A percentile compares a stretch with the other conserved stretches of the same genome.
Evolutionary conservation across 2,329 filamentous ascomycete genomes (phyloP).

Genomic region (Neonectria hederae): DNA sequence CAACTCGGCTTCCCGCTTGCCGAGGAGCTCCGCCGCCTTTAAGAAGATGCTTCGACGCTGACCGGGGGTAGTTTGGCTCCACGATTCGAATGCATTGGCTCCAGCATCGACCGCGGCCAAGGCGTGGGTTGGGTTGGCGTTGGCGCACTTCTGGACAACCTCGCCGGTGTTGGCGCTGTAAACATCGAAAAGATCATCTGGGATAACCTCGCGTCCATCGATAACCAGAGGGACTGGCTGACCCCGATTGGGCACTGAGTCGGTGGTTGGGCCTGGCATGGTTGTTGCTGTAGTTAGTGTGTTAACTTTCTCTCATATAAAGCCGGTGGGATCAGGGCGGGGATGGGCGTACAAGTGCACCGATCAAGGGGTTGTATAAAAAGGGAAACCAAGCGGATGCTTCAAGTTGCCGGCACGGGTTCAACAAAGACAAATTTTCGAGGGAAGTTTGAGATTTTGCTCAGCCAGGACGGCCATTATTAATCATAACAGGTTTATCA

Average conservation of each 20-base stretch:
- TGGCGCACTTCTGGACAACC: conserved; percentile 62
- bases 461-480: background rate
- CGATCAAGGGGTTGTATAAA: background rate
- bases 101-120: conserved; percentile 60
- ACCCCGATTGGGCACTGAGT: background rate
- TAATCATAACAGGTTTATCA: background rate
- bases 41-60: conserved; percentile 69
- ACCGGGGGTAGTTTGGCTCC: conserved; percentile 67
- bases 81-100: conserved; percentile 68
- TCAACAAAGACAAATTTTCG: background rate
- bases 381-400: background rate
- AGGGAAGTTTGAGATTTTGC: background rate
- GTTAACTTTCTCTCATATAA: background rate
- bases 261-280: background rate
- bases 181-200: conserved; percentile 63
- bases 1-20: conserved; percentile 62
- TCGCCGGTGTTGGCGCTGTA: conserved; percentile 62
- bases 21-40: conserved; percentile 68
- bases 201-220: conserved; percentile 55
- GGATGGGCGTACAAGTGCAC: background rate
- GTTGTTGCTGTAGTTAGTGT: background rate
- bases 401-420: background rate
- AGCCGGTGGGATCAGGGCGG: too few relatives aligned
- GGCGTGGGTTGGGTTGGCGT: conserved; percentile 62
- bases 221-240: conserved; percentile 53